A percentile compares a stretch with the other conserved stretches of the same genome.
These are phyloP conservation scores for cucumber (Cucumis sativus) DNA, from an alignment of 306 rosid genomes.

Conservation along the genomic window DNA sequence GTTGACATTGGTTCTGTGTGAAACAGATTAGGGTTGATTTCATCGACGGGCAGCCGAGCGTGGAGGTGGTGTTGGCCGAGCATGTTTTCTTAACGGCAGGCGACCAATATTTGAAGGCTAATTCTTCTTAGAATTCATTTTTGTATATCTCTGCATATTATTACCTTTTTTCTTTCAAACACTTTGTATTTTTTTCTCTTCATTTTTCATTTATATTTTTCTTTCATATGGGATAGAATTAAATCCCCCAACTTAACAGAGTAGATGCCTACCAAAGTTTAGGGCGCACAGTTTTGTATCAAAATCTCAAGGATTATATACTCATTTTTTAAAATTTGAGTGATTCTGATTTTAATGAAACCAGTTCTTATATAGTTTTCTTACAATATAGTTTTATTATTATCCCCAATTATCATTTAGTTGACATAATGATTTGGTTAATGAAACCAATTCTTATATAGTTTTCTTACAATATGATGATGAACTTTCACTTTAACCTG, in stretches of 20 bases:
- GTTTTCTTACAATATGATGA: not conserved
- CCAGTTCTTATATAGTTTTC: too few species aligned
- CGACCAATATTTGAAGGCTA: constrained; percentile 24
- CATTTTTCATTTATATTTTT: not conserved
- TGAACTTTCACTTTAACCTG: not conserved
- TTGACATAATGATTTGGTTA: too few species aligned
- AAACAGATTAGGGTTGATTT: constrained; percentile 46
- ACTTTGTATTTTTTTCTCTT: not conserved
- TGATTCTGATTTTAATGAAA: too few species aligned
- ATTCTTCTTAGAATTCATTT: constrained; percentile 5
- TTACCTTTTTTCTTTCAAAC: not conserved
- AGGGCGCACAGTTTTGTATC: not conserved
- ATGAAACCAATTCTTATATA: too few species aligned
- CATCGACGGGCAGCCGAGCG: constrained; percentile 45
- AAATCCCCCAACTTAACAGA: not conserved
- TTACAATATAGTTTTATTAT: too few species aligned
- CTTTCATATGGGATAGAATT: not conserved
- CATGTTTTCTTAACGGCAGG: constrained; percentile 60
- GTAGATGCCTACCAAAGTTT: not conserved
- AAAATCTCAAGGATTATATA: not conserved
- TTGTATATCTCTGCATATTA: not conserved
- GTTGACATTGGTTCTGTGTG: not conserved
- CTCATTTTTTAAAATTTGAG: not conserved
- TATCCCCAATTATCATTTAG: too few species aligned
- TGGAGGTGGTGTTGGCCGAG: constrained; percentile 36